Evolutionary conservation across 2,329 filamentous ascomycete genomes (phyloP).

Genomic region (Lecanicillium sp.): DNA sequence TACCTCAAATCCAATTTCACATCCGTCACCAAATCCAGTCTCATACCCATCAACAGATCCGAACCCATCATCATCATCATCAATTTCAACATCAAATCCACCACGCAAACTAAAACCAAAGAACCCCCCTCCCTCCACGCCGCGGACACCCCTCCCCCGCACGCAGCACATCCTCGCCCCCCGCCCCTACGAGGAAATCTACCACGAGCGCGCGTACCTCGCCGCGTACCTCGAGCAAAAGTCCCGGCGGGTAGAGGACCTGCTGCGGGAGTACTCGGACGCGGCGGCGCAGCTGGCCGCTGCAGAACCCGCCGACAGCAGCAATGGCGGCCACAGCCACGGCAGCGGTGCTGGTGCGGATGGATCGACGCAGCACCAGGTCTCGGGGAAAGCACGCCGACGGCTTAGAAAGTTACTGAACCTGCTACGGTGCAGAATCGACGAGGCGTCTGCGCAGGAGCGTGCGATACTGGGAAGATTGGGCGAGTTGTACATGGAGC

Average conservation of each 20-base stretch:
- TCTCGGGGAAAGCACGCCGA: constrained; percentile 24
- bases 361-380: no score
- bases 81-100: no score
- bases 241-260: constrained; percentile 28
- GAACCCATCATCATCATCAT: neutral
- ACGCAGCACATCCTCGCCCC: constrained; percentile 26
- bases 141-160: no score
- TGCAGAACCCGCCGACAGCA: no score
- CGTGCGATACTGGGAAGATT: constrained; percentile 38
- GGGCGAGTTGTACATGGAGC: constrained; percentile 44
- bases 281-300: constrained; percentile 30
- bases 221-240: constrained; percentile 35
- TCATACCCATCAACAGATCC: no score
- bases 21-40: no score
- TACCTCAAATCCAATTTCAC: no score
- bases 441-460: constrained; percentile 41
- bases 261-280: constrained; percentile 33
- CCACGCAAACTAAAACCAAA: neutral
- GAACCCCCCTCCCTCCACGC: no score
- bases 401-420: constrained; percentile 35
- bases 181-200: constrained; percentile 36
- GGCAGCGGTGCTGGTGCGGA: no score
- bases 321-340: no score
- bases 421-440: constrained; percentile 37
- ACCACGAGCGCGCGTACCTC: constrained; percentile 43